Base-by-base conservation (phyloP, 805 yeast genomes). In the Wickerhamiella kazuoi region DNA sequence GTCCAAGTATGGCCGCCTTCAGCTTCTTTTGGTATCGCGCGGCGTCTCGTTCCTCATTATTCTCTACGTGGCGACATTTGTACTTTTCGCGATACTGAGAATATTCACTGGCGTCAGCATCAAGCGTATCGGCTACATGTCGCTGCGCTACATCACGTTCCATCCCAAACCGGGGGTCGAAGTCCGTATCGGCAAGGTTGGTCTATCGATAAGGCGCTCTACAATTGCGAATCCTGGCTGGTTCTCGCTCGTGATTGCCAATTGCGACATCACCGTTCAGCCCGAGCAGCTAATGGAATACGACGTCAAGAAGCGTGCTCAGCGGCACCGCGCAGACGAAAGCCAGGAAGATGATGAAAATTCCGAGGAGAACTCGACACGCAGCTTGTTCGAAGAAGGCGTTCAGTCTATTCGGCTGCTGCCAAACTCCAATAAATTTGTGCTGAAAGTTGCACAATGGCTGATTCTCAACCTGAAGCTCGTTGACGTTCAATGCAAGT, bases 181-280 rank as follows among this genome's bases (percentile, higher is more conserved):
- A 23, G 44, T 62, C 34, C 51, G 51, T 14, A 55, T 63, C 29
- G 56, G 61, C 24, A 46, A 50, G 35, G 39, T 60, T 4, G 62
- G 64, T 13, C 38, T 63, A 4, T 36, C 50, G 14, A 47, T 64
- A 13, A 65, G 61, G 39, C 49, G 65, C 3, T 65, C 67, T 3
- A 57, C 62, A 3, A 58, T 61, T 23, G 60, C 65, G 5, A 43
- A 59, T 11, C 67, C 67, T 3, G 64, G 64, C 2, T 58, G 62
- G 56, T 35, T 61, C 34, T 52, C 57, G 26, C 41, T 62, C 26
- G 38, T 52, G 17, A 46, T 61, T 31, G 41, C 51, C 17, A 56
- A 55, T 20, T 43, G 57, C 15, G 61, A 59, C 26, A 35, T 62
- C 16, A 42, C 47, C 11, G 39, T 55, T 28, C 62, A 60, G 24